These are phyloP conservation scores for Solanum piurae DNA, from an alignment of 257 asterid genomes.

Conservation along the genomic window DNA sequence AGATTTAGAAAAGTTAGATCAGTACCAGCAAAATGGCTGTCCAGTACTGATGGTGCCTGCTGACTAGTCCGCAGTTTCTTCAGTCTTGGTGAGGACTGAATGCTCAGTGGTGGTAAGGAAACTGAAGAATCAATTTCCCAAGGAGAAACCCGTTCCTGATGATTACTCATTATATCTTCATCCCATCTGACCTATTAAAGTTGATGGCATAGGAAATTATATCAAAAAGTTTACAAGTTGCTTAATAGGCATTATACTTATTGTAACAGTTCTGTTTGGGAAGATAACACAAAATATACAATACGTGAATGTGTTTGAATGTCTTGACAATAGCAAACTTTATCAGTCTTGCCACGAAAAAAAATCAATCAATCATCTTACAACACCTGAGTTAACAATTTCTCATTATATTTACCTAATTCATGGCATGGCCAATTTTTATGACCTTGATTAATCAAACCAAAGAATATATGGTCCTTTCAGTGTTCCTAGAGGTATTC, in stretches of 20 bases:
- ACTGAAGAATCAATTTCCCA: conserved; percentile 97
- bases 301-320: background rate
- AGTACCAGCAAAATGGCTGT: conserved; percentile 50
- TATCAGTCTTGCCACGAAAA: background rate
- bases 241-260: background rate
- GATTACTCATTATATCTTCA: conserved; percentile 57
- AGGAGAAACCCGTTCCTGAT: conserved; percentile 89
- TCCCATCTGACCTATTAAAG: conserved; percentile 88
- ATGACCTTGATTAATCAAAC: background rate
- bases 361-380: background rate
- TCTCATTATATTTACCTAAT: background rate
- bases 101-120: conserved; percentile 53
- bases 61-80: conserved; percentile 66
- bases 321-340: background rate
- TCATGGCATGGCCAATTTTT: background rate
- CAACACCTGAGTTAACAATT: background rate
- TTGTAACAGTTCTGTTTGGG: background rate
- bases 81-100: conserved; percentile 72
- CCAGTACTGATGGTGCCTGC: conserved; percentile 41
- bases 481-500: background rate
- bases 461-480: background rate
- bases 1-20: conserved; percentile 6
- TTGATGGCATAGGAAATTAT: background rate
- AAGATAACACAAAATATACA: background rate
- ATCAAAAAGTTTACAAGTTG: background rate